Base-by-base conservation (phyloP, 768 basidiomycete species). In the Steccherinum ochraceum region DNA sequence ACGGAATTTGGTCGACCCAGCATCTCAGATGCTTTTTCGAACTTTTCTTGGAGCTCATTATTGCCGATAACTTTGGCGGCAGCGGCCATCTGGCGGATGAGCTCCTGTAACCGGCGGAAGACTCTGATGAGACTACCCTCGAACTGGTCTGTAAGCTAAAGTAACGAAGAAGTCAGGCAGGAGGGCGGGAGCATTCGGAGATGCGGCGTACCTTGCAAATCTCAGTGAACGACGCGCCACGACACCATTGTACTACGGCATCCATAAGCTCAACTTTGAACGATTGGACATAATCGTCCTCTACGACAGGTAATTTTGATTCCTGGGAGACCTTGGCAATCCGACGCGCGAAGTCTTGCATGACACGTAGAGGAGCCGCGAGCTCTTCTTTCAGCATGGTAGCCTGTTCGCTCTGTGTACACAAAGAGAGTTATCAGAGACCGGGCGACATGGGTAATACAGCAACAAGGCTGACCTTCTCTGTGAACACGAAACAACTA, bases 251-350 rank as follows among this genome's bases (percentile, higher is more conserved):
- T 27, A 93, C 77, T 10, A 98, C 96, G 0, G 90, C 91, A 56
- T 98, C 96, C 93, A 98, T 99, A 46, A 99, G 81, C 62, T 97
- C 95, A 18, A 96, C 91, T 69, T 97, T 98, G 83, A 99, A 99
- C 11, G 89, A 92, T 48, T 84, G 77, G 1, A 99, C 91, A 65
- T 99, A 99, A 55, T 95, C 92, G 52, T 96, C 88, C 67, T 98
- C 95, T 49, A 89, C 83, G 43, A 98, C 66, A 1, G 85, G 69
- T 3, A 99, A 74, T 65, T 97, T 96, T 19, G 86, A 90, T 68
- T 99, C 96, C 57, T 88, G 88, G 3, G 92, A 92, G 4, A 98
- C 90, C 63, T 90, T 94, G n/a, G 96, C 96, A 61, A 99, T 99
- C 49, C 93, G 81, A 26, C 92, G 73, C 0, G 96, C 95, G 39